Evolutionary conservation across 2,329 filamentous ascomycete species (phyloP).

Genomic region (Atkinsonella texensis): DNA sequence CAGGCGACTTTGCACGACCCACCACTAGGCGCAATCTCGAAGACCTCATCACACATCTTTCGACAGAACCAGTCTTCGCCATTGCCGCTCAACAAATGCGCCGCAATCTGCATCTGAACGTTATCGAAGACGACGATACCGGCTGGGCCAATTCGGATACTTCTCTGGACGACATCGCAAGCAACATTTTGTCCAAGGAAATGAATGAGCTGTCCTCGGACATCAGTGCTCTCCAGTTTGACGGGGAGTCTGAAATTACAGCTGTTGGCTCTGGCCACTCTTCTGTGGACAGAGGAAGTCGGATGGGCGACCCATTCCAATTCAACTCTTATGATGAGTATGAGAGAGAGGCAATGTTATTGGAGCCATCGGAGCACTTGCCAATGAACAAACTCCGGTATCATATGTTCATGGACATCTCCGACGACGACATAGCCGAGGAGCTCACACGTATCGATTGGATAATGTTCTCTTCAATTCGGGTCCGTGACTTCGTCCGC

Average conservation of each 20-base stretch:
- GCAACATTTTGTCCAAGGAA: slow-evolving; percentile 25
- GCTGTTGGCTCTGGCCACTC: slow-evolving; percentile 35
- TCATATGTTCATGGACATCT: slow-evolving; percentile 77
- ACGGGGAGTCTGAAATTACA: slow-evolving; percentile 32
- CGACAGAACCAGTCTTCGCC: slow-evolving; percentile 68
- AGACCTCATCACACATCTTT: slow-evolving; percentile 64
- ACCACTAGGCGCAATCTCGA: slow-evolving; percentile 60
- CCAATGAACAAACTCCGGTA: slow-evolving; percentile 77
- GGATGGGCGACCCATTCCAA: slow-evolving; percentile 34
- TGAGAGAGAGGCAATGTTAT: slow-evolving; percentile 59
- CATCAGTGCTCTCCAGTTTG: slow-evolving; percentile 36
- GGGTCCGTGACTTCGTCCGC: slow-evolving; percentile 82
- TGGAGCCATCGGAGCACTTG: slow-evolving; percentile 58
- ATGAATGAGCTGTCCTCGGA: slow-evolving; percentile 27
- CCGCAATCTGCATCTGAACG: slow-evolving; percentile 57
- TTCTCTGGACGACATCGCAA: slow-evolving; percentile 21
- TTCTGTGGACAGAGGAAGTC: slow-evolving; percentile 26
- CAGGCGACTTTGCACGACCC: slow-evolving; percentile 80
- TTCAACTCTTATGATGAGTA: slow-evolving; percentile 66
- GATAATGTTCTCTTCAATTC: slow-evolving; percentile 94
- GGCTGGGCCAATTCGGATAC: slow-evolving; percentile 82
- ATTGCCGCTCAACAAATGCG: slow-evolving; percentile 78
- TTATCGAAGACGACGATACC: slow-evolving; percentile 79
- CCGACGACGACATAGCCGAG: slow-evolving; percentile 74
- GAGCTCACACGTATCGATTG: slow-evolving; percentile 95